A percentile compares a stretch with the other conserved stretches of the same genome.
Conservation (phyloP, 805 yeast species). For the Wickerhamomyces subpelliculosus region DNA sequence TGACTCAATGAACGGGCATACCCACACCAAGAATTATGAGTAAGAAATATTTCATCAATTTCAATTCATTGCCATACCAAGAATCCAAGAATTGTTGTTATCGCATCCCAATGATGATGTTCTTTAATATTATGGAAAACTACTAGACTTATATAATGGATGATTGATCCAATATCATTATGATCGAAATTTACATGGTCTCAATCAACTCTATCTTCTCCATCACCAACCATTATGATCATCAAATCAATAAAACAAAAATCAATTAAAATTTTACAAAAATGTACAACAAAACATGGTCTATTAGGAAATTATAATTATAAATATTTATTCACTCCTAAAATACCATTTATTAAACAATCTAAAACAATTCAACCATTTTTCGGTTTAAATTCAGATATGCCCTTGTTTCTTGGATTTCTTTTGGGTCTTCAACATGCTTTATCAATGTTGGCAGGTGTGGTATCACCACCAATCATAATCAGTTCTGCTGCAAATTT, state of each 20-base stretch:
- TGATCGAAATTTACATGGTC: too few species aligned
- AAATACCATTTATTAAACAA: slow-evolving; percentile 55
- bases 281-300: slow-evolving; percentile 72
- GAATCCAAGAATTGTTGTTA: too few species aligned
- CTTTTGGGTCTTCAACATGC: slow-evolving; percentile 84
- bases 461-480: slow-evolving; percentile 76
- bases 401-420: slow-evolving; percentile 76
- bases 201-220: too few species aligned
- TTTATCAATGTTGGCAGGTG: slow-evolving; percentile 87
- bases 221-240: too few species aligned
- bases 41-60: too few species aligned
- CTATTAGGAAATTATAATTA: slow-evolving; percentile 85
- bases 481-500: slow-evolving; percentile 62
- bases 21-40: too few species aligned
- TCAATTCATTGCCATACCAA: too few species aligned
- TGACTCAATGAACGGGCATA: too few species aligned
- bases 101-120: too few species aligned
- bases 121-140: too few species aligned
- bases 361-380: slow-evolving; percentile 60
- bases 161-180: too few species aligned
- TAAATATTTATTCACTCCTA: slow-evolving; percentile 71
- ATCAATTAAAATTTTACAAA: slow-evolving; percentile 10
- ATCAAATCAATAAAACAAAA: not conserved
- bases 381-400: slow-evolving; percentile 70
- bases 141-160: too few species aligned